Evolutionary conservation across 805 yeast genomes (phyloP).

Genomic region (Candida namnaoensis): DNA sequence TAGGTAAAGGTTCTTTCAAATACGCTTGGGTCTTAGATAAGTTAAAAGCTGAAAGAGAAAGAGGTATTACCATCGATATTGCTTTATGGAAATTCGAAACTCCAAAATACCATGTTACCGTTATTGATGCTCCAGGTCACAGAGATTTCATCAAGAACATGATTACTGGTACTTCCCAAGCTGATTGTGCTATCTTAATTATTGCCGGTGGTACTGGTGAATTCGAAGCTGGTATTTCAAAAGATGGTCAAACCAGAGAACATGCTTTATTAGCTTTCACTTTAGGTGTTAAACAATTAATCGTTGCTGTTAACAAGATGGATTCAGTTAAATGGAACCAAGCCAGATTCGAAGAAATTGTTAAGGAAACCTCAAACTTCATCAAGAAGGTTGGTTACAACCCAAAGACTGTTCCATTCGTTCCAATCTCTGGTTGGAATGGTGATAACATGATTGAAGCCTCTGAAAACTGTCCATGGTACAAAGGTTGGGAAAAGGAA

Average conservation of each 20-base stretch:
- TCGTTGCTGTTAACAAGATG: constrained; percentile 91
- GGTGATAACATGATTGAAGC: too few relatives aligned
- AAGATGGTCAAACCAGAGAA: constrained; percentile 94
- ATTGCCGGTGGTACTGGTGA: constrained; percentile 93
- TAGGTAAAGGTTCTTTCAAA: constrained; percentile 95
- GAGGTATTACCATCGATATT: constrained; percentile 95
- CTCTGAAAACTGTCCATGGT: too few relatives aligned
- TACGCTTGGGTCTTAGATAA: constrained; percentile 94
- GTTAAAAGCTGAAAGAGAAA: constrained; percentile 91
- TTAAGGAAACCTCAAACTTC: too few relatives aligned
- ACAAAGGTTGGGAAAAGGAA: too few relatives aligned
- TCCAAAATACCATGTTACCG: constrained; percentile 89
- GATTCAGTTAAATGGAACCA: constrained; percentile 76
- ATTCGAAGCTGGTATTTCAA: constrained; percentile 94
- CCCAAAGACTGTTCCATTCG: too few relatives aligned
- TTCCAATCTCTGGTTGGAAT: too few relatives aligned
- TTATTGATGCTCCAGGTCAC: constrained; percentile 94
- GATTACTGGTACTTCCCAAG: constrained; percentile 95
- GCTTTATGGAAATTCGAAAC: constrained; percentile 96
- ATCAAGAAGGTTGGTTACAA: too few relatives aligned
- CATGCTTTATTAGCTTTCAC: constrained; percentile 89
- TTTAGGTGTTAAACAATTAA: constrained; percentile 82
- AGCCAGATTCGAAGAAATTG: too few relatives aligned
- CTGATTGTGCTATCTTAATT: constrained; percentile 87
- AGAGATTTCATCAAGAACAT: constrained; percentile 94